Base-by-base conservation (phyloP, 2,329 filamentous ascomycete species). In the Xylariaceae sp. region DNA sequence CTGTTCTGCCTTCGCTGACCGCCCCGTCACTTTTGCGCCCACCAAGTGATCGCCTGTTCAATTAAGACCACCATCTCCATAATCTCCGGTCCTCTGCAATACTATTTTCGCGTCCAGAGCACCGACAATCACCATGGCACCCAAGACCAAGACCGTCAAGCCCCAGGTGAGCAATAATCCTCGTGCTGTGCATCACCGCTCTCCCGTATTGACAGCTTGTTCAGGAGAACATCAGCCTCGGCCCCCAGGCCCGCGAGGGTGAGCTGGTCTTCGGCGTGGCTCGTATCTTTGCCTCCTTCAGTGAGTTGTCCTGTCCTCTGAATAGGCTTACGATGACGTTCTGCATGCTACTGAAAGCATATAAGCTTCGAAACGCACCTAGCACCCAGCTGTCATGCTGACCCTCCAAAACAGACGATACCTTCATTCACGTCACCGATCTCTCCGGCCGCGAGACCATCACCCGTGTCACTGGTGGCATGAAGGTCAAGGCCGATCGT, bases 401-500 rank as follows among this genome's bases (percentile, higher is more conserved):
- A 56, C 36, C 19, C 11, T n/a, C 14, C 19, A 17, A 47, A 27
- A 6, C 44, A 57, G 54, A 90, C 79, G 87, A 90, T 70, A 90
- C 87, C 73, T 90, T 90, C 80, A 94, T 99, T 74, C 94, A 99
- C 81, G 90, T 99, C 73, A 99, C 94, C 81, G 94, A 97, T 95
- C 90, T 99, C 45, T 57, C 54, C 22, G 94, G 94, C 80, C 94
- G 94, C 79, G 94, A 99, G 88, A 99, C 95, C 80, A 96, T 99
- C 82, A 89, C 85, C 85, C 91, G 94, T 89, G 92, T 99, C 66
- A 99, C 95, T 69, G 94, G 95, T 81, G 95, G 95, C 73, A 99
- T 99, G 94, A 99, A 99, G 85, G 94, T 99, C 85, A 99, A 99
- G 88, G 91, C 91, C 77, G 91, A 99, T 73, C 92, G 94, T 84